Evolutionary conservation across 768 basidiomycete genomes (phyloP).

Genomic region (Mycena crocata): DNA sequence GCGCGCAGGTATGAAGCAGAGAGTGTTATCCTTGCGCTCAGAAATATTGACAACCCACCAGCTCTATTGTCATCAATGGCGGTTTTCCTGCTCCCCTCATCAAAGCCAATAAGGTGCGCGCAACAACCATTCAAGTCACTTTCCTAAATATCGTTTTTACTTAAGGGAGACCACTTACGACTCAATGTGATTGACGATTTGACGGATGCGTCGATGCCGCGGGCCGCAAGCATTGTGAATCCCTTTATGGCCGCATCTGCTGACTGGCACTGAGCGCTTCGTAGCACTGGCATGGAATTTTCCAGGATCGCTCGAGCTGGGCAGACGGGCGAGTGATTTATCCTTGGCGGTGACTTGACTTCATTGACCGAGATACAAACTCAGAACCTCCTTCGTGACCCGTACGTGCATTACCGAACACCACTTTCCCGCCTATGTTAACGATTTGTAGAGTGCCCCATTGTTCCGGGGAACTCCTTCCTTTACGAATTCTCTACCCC

Average conservation of each 20-base stretch:
- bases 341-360: background rate
- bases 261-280: background rate
- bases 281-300: conserved; percentile 17
- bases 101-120: background rate
- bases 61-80: conserved; percentile 7
- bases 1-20: too few relatives aligned
- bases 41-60: too few relatives aligned
- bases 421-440: background rate
- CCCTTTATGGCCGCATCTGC: too few relatives aligned
- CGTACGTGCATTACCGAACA: background rate
- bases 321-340: background rate
- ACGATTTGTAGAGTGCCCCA: conserved; percentile 39
- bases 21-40: too few relatives aligned
- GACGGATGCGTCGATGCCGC: conserved; percentile 10
- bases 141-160: background rate
- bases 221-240: background rate
- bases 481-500: conserved; percentile 41
- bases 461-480: conserved; percentile 42
- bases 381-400: conserved; percentile 9
- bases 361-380: background rate
- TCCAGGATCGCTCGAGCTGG: background rate
- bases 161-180: background rate
- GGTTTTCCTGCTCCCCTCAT: conserved; percentile 7
- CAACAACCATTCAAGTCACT: too few relatives aligned
- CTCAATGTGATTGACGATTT: conserved; percentile 12